These are phyloP conservation scores for Ascosphaera acerosa DNA, from an alignment of 2,329 filamentous ascomycete species.

Conservation along the genomic window DNA sequence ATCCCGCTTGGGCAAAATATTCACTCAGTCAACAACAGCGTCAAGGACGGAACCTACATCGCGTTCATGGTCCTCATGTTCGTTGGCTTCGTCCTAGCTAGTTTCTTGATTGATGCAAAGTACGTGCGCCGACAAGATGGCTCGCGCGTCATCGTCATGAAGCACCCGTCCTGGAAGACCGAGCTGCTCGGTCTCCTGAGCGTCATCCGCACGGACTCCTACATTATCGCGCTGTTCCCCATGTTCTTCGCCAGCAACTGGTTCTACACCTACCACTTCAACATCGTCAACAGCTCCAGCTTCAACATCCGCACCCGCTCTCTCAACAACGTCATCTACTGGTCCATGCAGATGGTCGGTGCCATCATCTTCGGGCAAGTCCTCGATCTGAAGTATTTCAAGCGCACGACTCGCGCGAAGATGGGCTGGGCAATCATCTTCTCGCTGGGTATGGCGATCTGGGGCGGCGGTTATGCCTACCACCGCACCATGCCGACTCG, in stretches of 20 bases:
- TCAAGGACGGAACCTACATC: constrained; percentile 56
- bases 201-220: constrained; percentile 43
- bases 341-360: constrained; percentile 51
- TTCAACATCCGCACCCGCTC: constrained; percentile 51
- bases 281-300: constrained; percentile 40
- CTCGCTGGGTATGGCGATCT: constrained; percentile 46
- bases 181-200: constrained; percentile 55
- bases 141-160: constrained; percentile 62
- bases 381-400: constrained; percentile 35
- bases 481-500: constrained; percentile 37
- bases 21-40: constrained; percentile 15
- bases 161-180: constrained; percentile 65
- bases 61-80: constrained; percentile 70
- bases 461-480: constrained; percentile 64
- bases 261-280: constrained; percentile 63
- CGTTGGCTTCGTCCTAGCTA: constrained; percentile 40
- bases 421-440: constrained; percentile 35
- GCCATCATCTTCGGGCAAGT: constrained; percentile 46
- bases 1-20: constrained; percentile 23
- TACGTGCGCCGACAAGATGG: constrained; percentile 53
- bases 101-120: constrained; percentile 43
- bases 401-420: constrained; percentile 43
- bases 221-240: constrained; percentile 51
- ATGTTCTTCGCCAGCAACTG: constrained; percentile 62
- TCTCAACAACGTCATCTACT: constrained; percentile 62